A percentile compares a stretch with the other conserved stretches of the same genome.
Evolutionary conservation across 23 red algal species (phyloP).

Genomic region (Chondrus crispus): DNA sequence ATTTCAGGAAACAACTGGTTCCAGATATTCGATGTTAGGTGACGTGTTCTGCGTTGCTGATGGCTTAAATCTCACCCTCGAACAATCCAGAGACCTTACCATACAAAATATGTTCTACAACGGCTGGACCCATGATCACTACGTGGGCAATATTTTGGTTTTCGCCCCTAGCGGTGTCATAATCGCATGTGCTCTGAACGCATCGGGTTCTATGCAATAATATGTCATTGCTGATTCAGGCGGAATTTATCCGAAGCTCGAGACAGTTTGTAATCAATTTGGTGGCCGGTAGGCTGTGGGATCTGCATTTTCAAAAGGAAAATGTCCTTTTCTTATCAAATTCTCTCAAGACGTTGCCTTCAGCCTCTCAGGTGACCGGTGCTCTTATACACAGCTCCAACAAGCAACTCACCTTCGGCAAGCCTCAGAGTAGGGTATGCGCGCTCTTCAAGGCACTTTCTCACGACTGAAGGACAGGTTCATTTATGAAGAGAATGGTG

Average conservation of each 20-base stretch:
- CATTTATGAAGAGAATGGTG: background rate
- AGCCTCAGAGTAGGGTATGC: background rate
- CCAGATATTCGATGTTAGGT: background rate
- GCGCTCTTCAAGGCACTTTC: slow-evolving; percentile 11
- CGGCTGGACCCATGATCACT: background rate
- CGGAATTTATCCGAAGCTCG: background rate
- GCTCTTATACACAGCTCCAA: background rate
- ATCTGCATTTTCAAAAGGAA: background rate
- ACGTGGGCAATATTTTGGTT: background rate
- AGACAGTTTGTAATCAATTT: background rate
- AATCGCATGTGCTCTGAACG: slow-evolving; percentile 3
- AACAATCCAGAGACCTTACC: background rate
- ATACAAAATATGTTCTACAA: slow-evolving; percentile 27
- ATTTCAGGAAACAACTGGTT: background rate
- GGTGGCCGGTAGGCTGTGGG: background rate
- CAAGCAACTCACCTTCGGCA: background rate
- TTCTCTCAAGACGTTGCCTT: background rate
- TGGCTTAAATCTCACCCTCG: background rate
- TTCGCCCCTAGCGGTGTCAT: background rate
- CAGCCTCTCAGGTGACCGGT: background rate
- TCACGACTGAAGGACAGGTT: background rate
- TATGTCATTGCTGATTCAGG: background rate
- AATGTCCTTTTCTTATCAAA: background rate
- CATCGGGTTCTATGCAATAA: background rate
- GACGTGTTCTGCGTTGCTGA: background rate